Conservation (phyloP, 1,139 yeast species). For the Suhomyces wounanorum region DNA sequence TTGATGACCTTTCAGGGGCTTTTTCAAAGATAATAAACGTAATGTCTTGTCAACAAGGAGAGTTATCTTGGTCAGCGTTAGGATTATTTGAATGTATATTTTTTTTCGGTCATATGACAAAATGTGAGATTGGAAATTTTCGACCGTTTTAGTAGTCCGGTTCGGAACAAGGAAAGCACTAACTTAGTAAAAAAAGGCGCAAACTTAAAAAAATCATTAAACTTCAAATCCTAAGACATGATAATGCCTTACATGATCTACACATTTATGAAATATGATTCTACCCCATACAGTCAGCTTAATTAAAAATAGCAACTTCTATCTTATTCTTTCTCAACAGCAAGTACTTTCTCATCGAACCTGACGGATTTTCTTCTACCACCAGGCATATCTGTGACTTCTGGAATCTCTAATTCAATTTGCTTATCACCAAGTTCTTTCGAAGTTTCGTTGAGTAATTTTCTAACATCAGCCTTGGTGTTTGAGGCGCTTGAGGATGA, state of each 20-base stretch:
- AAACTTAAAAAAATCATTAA: background rate
- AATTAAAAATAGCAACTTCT: no score
- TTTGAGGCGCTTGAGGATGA: conserved; percentile 23
- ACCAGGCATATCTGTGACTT: conserved; percentile 23
- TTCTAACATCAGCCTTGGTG: conserved; percentile 45
- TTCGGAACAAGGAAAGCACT: conserved; percentile 8
- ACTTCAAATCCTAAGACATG: no score
- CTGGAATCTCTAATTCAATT: conserved; percentile 51
- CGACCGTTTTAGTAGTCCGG: conserved; percentile 11
- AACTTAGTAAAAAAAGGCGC: background rate
- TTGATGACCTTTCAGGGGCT: background rate
- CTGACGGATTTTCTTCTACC: conserved; percentile 72
- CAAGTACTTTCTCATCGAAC: conserved; percentile 63
- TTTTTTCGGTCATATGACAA: conserved; percentile 2
- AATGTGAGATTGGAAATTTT: conserved; percentile 6
- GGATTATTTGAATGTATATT: background rate
- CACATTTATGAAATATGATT: no score
- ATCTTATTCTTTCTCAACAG: conserved; percentile 25
- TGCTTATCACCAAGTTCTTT: conserved; percentile 42
- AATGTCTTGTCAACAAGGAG: background rate
- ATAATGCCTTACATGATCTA: no score
- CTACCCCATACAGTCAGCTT: no score
- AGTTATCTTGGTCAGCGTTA: background rate
- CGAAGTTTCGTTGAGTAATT: conserved; percentile 43
- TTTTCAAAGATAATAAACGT: background rate